Conservation (phyloP, 1,284 basidiomycete species). For the Tremellales sp. region DNA sequence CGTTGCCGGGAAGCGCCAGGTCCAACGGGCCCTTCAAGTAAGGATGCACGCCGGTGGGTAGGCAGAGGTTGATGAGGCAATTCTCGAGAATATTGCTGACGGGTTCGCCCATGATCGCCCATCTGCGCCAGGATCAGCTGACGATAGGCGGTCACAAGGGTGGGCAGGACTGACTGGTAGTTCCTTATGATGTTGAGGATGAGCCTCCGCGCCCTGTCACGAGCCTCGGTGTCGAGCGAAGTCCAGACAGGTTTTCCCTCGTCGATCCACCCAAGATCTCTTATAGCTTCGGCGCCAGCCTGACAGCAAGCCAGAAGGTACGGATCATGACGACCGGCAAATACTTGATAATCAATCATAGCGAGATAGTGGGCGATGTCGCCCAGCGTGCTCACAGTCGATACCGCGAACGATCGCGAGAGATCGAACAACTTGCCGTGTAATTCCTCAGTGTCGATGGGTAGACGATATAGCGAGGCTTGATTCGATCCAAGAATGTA, state of each 20-base stretch:
- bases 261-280: constrained; percentile 1
- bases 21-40: neutral
- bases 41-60: neutral
- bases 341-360: neutral
- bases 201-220: constrained; percentile 1
- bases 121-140: neutral
- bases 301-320: neutral
- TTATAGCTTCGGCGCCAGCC: neutral
- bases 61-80: neutral
- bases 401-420: neutral
- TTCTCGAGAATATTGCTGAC: neutral
- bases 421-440: neutral
- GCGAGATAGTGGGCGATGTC: neutral
- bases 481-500: constrained; percentile 7
- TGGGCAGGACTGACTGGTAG: neutral
- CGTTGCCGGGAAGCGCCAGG: neutral
- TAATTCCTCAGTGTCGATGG: neutral
- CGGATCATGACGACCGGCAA: neutral
- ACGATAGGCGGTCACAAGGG: neutral
- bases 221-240: neutral
- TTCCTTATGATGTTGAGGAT: neutral
- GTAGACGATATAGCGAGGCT: constrained; percentile 3
- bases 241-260: neutral
- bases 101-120: neutral
- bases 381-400: neutral